Percentiles rank a stretch among this genome's conserved stretches.
Conservation (phyloP, 23 red algal species). For the Gracilaria caudata region DNA sequence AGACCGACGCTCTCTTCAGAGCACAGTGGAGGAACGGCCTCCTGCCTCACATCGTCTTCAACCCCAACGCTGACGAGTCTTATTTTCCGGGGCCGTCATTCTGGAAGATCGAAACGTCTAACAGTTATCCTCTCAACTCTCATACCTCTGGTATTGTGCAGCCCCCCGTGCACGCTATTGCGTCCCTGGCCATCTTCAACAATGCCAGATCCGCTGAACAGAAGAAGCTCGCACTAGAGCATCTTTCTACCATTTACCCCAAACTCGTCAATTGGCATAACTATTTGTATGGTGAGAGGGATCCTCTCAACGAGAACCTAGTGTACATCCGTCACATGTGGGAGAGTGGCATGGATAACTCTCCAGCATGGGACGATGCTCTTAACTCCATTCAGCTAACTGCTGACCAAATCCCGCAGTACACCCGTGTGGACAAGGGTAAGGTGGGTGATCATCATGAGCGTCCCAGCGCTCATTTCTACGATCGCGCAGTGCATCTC, state of each 20-base stretch:
- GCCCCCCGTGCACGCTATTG: slow-evolving; percentile 67
- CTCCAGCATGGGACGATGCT: slow-evolving; percentile 69
- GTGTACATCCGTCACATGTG: slow-evolving; percentile 78
- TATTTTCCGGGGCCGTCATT: slow-evolving; percentile 73
- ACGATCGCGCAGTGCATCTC: slow-evolving; percentile 64
- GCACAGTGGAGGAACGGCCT: slow-evolving; percentile 67
- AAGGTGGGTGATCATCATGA: slow-evolving; percentile 59
- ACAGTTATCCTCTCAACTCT: slow-evolving; percentile 15
- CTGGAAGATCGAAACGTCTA: slow-evolving; percentile 59
- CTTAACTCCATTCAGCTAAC: slow-evolving; percentile 34
- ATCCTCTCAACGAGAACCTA: slow-evolving; percentile 42
- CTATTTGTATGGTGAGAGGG: slow-evolving; percentile 59
- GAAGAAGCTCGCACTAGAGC: slow-evolving; percentile 30
- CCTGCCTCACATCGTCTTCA: slow-evolving; percentile 71
- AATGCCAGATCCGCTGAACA: slow-evolving; percentile 33
- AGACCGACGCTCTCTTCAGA: slow-evolving; percentile 59
- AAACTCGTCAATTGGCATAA: slow-evolving; percentile 52
- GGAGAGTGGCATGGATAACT: slow-evolving; percentile 82
- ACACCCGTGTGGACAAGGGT: slow-evolving; percentile 67
- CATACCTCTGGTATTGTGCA: slow-evolving; percentile 67
- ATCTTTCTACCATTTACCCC: slow-evolving; percentile 45
- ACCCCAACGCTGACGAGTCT: slow-evolving; percentile 56
- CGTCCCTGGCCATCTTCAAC: slow-evolving; percentile 48
- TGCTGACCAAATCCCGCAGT: slow-evolving; percentile 38
- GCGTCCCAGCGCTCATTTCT: slow-evolving; percentile 52